A percentile compares a stretch with the other conserved stretches of the same genome.
Conservation (phyloP, 805 yeast species). For the Candida peoriensis region DNA sequence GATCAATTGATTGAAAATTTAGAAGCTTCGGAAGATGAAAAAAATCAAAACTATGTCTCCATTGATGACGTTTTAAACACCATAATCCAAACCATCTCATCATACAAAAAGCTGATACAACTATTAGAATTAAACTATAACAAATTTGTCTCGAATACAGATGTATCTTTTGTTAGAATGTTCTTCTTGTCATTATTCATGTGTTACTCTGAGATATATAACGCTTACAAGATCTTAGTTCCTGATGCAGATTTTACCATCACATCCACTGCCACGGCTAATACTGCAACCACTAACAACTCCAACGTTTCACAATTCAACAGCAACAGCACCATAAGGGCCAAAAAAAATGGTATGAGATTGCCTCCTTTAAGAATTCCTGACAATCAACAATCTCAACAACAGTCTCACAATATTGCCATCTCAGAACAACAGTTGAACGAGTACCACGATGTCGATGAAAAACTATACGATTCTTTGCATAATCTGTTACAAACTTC, state of each 20-base stretch:
- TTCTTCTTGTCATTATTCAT: constrained; percentile 56
- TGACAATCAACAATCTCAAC: constrained; percentile 5
- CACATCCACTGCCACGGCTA: neutral
- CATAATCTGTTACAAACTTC: constrained; percentile 63
- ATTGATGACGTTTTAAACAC: constrained; percentile 33
- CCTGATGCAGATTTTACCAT: neutral
- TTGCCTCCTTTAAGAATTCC: constrained; percentile 24
- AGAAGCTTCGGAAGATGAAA: constrained; percentile 40
- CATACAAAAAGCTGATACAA: constrained; percentile 48
- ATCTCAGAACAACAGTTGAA: constrained; percentile 21
- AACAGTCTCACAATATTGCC: neutral
- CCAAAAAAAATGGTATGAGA: constrained; percentile 7
- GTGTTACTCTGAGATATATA: constrained; percentile 59
- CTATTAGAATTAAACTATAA: constrained; percentile 43
- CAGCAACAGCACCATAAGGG: constrained; percentile 10
- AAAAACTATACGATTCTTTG: constrained; percentile 59
- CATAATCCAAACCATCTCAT: constrained; percentile 33
- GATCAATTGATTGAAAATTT: constrained; percentile 53
- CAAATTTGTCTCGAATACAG: constrained; percentile 49
- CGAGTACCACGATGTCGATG: constrained; percentile 53
- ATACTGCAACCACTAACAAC: neutral
- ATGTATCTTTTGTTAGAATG: constrained; percentile 60
- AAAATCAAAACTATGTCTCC: constrained; percentile 12
- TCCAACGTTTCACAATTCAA: neutral
- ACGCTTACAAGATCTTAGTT: constrained; percentile 46